Conservation (phyloP, 164 flowering plant genomes). For the Litsea cubeba region DNA sequence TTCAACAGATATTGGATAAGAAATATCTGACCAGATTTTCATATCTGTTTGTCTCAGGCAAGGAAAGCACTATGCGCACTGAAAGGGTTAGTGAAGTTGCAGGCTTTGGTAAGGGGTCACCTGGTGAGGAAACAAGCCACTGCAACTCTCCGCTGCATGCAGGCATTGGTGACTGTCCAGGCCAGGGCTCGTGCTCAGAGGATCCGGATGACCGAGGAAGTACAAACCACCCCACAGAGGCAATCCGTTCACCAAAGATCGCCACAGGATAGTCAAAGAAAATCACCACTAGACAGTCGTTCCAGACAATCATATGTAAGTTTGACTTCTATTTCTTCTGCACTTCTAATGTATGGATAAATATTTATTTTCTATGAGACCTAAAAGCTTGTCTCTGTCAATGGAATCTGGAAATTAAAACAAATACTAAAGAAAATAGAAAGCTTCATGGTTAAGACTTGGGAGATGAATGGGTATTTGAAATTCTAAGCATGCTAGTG, state of each 20-base stretch:
- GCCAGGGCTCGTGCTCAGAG: conserved; percentile 80
- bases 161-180: conserved; percentile 75
- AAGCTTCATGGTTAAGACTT: neutral
- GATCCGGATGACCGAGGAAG: conserved; percentile 50
- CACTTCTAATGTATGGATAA: neutral
- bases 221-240: conserved; percentile 30
- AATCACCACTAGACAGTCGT: conserved; percentile 46
- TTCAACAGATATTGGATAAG: neutral
- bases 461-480: neutral
- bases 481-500: neutral
- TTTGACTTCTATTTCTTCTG: neutral
- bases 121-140: conserved; percentile 85
- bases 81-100: conserved; percentile 88
- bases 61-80: conserved; percentile 82
- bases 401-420: neutral
- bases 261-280: conserved; percentile 47
- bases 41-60: conserved; percentile 44
- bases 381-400: neutral
- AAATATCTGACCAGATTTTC: neutral
- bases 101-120: conserved; percentile 90
- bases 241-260: conserved; percentile 47
- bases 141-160: conserved; percentile 89
- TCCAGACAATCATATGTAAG: conserved; percentile 45
- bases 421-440: neutral
- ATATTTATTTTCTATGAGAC: neutral